A percentile compares a stretch with the other conserved stretches of the same genome.
Conservation (phyloP, 805 yeast genomes). For the Jamesozyma hellenica region DNA sequence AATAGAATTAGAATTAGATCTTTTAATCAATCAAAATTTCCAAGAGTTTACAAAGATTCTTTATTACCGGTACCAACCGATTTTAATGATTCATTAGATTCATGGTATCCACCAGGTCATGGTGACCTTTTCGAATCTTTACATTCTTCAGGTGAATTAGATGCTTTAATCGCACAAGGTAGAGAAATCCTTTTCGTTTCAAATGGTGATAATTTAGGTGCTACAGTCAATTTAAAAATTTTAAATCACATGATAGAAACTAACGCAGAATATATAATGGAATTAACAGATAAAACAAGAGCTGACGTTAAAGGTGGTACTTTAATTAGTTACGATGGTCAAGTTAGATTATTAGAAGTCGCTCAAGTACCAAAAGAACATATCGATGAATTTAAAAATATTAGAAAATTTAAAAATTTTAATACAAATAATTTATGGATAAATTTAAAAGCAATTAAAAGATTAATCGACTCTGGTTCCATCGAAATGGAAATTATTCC, state of each 20-base stretch:
- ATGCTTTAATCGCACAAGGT: constrained; percentile 80
- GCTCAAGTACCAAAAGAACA: constrained; percentile 95
- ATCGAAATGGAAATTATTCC: constrained; percentile 92
- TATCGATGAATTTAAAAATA: constrained; percentile 94
- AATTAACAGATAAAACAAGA: constrained; percentile 94
- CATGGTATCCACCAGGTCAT: constrained; percentile 99
- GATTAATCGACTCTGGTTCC: constrained; percentile 73
- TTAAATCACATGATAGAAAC: constrained; percentile 88
- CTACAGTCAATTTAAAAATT: constrained; percentile 88
- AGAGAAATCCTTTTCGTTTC: constrained; percentile 92
- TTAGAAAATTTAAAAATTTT: constrained; percentile 95
- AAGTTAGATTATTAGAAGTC: constrained; percentile 87
- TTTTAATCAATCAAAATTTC: constrained; percentile 96
- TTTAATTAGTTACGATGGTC: constrained; percentile 88
- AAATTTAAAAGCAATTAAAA: constrained; percentile 86
- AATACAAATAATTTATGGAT: constrained; percentile 98
- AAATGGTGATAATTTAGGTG: constrained; percentile 97
- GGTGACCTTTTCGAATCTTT: constrained; percentile 93
- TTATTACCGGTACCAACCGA: constrained; percentile 84
- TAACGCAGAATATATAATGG: constrained; percentile 93
- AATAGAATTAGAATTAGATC: constrained; percentile 92
- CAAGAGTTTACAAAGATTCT: constrained; percentile 93
- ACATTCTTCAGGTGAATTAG: constrained; percentile 84
- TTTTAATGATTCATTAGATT: constrained; percentile 60
- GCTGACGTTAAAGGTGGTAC: constrained; percentile 99